Evolutionary conservation across 805 yeast genomes (phyloP), one percentile per base, ranked within the genome.

Genomic region (Schwanniomyces occidentalis): DNA sequence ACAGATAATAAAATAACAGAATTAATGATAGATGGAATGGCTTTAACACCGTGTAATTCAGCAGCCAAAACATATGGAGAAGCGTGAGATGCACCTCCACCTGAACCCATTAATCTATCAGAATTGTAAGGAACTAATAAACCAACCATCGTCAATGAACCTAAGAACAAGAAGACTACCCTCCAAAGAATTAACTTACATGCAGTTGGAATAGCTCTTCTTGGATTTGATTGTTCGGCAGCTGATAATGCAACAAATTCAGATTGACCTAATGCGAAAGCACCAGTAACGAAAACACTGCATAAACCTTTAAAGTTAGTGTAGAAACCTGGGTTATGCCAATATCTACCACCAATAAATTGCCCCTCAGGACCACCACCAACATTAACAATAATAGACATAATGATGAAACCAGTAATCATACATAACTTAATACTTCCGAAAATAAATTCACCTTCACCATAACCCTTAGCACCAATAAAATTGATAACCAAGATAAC

Each of bases 381-480:
- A 40, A 56, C 56, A 41, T 65, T 57, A 20, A 67, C 52, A 16
- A 62, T 57, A 35, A 67, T 62, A 30, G 68, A 66, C 65, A 61
- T 64, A 34, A 67, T 54, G 30, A 67, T 54, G 40, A 67, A 67
- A 1, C 72, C 73, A 10, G 56, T 48, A 35, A 67, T 49, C 60
- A 63, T 60, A 31, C 57, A 17, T 33, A 66, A 49, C 46, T 67
- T 67, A 35, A 58, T 48, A 13, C 60, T 46, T 40, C 69, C 69
- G 51, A 67, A 53, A 25, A 61, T 33, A 24, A 67, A 65, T 42
- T 67, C 73, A 30, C 68, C 72, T 47, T 64, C 69, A 34, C 71
- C 75, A 43, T 65, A 71, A 33, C 75, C 77, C 37, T 59, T 63
- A 32, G 73, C 66, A 32, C 77, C 77, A 42, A 59, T 55, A 29